phyloP scores from a whole-genome alignment of 2,329 filamentous ascomycete species.

The Aureobasidium subglaciale region DNA sequence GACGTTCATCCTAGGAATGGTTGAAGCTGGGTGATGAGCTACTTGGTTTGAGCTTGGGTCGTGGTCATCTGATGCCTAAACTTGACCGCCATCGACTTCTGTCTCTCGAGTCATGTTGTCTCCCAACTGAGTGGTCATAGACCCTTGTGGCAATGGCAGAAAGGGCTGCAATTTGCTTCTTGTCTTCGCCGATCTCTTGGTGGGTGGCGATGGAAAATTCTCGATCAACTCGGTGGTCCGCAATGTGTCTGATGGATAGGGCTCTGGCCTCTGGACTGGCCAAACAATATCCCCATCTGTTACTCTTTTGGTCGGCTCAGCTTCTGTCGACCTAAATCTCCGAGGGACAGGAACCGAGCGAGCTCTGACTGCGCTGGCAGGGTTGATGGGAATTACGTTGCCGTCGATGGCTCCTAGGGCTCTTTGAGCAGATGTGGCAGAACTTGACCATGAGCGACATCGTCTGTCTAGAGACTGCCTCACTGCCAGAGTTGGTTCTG shows the following conservation, averaged over 20 bases:
- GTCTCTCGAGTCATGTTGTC: not conserved
- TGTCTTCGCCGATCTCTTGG: slow-evolving; percentile 17
- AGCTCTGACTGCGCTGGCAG: slow-evolving; percentile 17
- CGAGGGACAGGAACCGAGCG: slow-evolving; percentile 19
- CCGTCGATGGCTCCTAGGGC: slow-evolving; percentile 21
- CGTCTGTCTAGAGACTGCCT: not conserved
- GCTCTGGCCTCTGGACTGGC: not conserved
- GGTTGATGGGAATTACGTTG: slow-evolving; percentile 21
- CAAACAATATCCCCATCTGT: not conserved
- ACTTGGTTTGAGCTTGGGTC: not conserved
- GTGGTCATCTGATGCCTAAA: not conserved
- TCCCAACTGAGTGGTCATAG: not conserved
- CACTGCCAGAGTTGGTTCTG: not conserved
- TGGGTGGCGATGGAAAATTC: slow-evolving; percentile 23
- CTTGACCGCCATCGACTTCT: not conserved
- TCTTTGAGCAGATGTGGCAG: slow-evolving; percentile 16
- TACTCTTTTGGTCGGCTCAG: not conserved
- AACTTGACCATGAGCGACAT: slow-evolving; percentile 8
- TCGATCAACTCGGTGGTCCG: slow-evolving; percentile 21
- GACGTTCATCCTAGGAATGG: not conserved
- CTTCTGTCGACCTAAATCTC: not conserved
- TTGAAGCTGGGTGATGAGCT: not conserved
- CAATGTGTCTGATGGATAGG: slow-evolving; percentile 16
- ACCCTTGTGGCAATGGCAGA: not conserved
- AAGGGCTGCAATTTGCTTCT: slow-evolving; percentile 17